A percentile compares a stretch with the other conserved stretches of the same genome.
These are phyloP conservation scores for Cladobotryum protrusum DNA, from an alignment of 2,329 filamentous ascomycete species.

Conservation along the genomic window DNA sequence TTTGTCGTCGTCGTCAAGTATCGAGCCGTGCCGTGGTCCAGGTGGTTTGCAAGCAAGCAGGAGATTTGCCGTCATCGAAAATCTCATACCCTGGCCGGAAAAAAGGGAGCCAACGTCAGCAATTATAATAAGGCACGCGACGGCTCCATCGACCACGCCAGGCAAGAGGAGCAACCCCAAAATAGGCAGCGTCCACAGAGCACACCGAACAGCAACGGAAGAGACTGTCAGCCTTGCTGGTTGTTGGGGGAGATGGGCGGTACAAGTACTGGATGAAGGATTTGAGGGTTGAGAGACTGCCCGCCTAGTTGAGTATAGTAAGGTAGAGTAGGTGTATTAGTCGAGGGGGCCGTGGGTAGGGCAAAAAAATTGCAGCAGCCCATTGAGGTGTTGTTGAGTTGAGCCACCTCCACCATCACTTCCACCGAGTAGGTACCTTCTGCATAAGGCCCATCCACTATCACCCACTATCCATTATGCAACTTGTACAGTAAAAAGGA, in stretches of 20 bases:
- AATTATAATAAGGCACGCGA: slow-evolving; percentile 2
- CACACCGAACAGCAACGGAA: no score
- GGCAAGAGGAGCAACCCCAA: neutral
- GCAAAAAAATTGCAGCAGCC: neutral
- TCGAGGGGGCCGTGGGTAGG: neutral
- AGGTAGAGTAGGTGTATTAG: no score
- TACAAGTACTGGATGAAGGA: no score
- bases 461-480: no score
- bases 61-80: slow-evolving; percentile 11
- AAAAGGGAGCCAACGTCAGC: slow-evolving; percentile 4
- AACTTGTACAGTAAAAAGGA: no score
- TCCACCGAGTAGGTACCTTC: neutral
- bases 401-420: neutral
- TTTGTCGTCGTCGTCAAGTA: slow-evolving; percentile 1
- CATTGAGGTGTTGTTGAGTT: no score
- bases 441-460: no score
- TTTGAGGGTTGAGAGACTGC: no score
- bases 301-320: neutral
- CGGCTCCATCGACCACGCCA: slow-evolving; percentile 2
- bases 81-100: slow-evolving; percentile 6
- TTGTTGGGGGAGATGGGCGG: no score
- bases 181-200: slow-evolving; percentile 1
- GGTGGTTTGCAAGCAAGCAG: slow-evolving; percentile 3
- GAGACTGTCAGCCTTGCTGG: no score
- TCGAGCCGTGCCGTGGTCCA: slow-evolving; percentile 7